Conservation (phyloP, 371 early-diverging fungal genomes). For the Mucor sp. region DNA sequence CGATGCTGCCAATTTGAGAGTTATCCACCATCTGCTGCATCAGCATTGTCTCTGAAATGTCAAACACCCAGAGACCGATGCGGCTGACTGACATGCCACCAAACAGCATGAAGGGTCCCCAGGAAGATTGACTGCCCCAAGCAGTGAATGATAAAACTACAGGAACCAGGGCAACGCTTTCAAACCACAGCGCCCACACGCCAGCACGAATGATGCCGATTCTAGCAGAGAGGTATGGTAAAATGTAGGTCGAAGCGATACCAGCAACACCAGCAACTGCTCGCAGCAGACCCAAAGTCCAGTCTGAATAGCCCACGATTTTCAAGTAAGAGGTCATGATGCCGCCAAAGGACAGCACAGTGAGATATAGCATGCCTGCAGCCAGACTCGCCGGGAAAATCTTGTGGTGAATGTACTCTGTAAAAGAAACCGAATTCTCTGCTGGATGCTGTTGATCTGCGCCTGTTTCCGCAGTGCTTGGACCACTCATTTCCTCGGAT, state of each 20-base stretch:
- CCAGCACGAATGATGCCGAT: conserved; percentile 4
- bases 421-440: not conserved
- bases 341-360: conserved; percentile 4
- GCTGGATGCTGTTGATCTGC: not conserved
- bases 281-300: not conserved
- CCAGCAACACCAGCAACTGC: conserved; percentile 1
- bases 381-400: conserved; percentile 3
- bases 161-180: not conserved
- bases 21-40: conserved; percentile 1
- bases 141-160: not conserved
- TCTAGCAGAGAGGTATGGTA: not conserved
- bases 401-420: not conserved
- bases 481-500: not conserved
- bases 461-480: not conserved
- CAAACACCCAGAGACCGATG: conserved; percentile 4
- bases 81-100: conserved; percentile 1
- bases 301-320: not conserved
- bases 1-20: not conserved
- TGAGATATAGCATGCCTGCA: not conserved
- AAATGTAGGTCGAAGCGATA: not conserved
- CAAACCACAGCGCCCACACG: conserved; percentile 4
- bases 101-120: not conserved
- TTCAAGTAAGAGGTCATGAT: conserved; percentile 3
- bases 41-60: conserved; percentile 1
- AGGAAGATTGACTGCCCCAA: not conserved